These are phyloP conservation scores for Argentina anserina DNA, from an alignment of 306 rosid species.

Conservation along the genomic window DNA sequence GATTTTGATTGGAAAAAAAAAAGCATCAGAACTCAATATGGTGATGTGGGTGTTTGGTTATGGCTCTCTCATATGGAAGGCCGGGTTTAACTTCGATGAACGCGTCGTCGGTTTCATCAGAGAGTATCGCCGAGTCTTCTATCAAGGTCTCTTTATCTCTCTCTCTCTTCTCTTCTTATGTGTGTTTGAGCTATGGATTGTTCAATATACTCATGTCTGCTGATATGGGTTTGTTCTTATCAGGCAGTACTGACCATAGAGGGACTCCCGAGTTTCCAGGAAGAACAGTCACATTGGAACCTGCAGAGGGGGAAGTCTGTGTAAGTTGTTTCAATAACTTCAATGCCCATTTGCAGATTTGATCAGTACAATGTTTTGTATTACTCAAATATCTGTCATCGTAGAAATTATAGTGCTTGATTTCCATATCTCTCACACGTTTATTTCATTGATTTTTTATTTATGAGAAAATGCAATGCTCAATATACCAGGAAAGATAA, in stretches of 20 bases:
- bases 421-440: neutral
- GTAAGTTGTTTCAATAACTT: conserved; percentile 36
- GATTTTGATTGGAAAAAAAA: neutral
- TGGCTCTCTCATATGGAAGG: conserved; percentile 76
- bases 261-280: conserved; percentile 88
- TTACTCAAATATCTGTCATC: neutral
- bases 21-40: conserved; percentile 26
- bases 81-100: conserved; percentile 70
- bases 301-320: conserved; percentile 76
- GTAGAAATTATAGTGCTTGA: neutral
- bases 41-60: conserved; percentile 92
- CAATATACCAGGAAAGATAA: neutral
- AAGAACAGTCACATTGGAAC: conserved; percentile 86
- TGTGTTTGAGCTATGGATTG: neutral
- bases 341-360: neutral
- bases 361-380: neutral
- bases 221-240: conserved; percentile 26
- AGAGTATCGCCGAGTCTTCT: conserved; percentile 89
- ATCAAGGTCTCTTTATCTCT: conserved; percentile 53
- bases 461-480: neutral
- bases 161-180: conserved; percentile 12
- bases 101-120: conserved; percentile 72
- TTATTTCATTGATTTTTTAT: neutral
- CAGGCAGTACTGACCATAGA: conserved; percentile 95
- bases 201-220: neutral